These are phyloP conservation scores for Waltiozyma sp. DNA, from an alignment of 1,139 yeast genomes.

Conservation along the genomic window DNA sequence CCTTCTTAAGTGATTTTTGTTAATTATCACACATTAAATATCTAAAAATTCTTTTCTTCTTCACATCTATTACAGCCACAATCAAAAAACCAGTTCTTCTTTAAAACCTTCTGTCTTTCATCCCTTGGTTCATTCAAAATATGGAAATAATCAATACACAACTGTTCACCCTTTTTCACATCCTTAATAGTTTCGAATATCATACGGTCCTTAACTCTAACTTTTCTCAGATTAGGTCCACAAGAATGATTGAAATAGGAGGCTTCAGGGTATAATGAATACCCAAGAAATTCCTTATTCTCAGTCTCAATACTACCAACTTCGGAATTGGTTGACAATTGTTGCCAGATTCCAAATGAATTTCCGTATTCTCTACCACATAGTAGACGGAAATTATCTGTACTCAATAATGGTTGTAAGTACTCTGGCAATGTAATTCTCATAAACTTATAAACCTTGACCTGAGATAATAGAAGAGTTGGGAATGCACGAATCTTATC, in stretches of 20 bases:
- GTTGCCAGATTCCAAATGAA: conserved; percentile 68
- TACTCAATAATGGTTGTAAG: conserved; percentile 30
- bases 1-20: too few relatives aligned
- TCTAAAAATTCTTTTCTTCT: not conserved
- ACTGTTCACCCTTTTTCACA: conserved; percentile 35
- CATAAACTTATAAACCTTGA: conserved; percentile 40
- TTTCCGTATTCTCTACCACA: conserved; percentile 61
- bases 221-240: conserved; percentile 34
- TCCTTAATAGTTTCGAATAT: conserved; percentile 24
- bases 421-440: conserved; percentile 29
- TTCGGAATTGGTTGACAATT: conserved; percentile 18
- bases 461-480: conserved; percentile 37
- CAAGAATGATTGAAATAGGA: conserved; percentile 68
- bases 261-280: conserved; percentile 55
- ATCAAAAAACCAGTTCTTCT: conserved; percentile 49
- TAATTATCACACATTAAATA: too few relatives aligned
- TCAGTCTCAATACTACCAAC: conserved; percentile 18
- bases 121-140: conserved; percentile 30
- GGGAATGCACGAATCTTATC: conserved; percentile 41
- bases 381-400: conserved; percentile 33
- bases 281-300: conserved; percentile 56
- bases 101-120: conserved; percentile 33
- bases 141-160: conserved; percentile 56
- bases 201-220: conserved; percentile 25
- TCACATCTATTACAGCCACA: conserved; percentile 44